Conservation (phyloP, 2,329 filamentous ascomycete species). For the Trichoderma lentiforme region DNA sequence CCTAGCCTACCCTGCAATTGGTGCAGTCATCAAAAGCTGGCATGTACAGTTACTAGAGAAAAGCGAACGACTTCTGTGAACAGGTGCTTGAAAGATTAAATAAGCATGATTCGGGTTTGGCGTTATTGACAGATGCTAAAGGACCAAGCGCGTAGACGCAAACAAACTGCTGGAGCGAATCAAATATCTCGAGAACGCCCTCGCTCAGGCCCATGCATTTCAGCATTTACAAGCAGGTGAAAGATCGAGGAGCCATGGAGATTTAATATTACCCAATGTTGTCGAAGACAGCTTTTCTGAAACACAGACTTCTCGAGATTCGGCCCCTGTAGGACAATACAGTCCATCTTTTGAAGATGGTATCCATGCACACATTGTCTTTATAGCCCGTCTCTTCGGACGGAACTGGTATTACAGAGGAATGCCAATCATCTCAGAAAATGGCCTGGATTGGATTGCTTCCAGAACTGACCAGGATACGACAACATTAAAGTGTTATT, state of each 20-base stretch:
- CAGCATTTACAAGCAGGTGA: background rate
- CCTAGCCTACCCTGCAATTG: slow-evolving; percentile 5
- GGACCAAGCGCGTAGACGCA: background rate
- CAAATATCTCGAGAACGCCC: background rate
- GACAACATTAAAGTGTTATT: background rate
- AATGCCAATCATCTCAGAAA: background rate
- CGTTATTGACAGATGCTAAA: background rate
- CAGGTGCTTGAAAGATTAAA: background rate
- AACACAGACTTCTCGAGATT: background rate
- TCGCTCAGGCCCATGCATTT: background rate
- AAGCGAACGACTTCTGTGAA: background rate
- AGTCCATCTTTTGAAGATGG: background rate
- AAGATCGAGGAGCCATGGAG: background rate
- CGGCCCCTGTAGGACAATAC: background rate
- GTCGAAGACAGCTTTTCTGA: background rate
- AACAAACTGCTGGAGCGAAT: background rate
- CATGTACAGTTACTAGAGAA: background rate
- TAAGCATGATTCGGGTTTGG: background rate
- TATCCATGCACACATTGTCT: background rate
- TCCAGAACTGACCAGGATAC: background rate
- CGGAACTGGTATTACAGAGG: slow-evolving; percentile 3
- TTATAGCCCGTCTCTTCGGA: background rate
- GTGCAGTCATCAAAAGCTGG: background rate
- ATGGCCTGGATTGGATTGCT: background rate
- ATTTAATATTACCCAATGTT: background rate